Evolutionary conservation across 352 stramenopile genomes (phyloP).

Genomic region (Globisporangium paddicum): DNA sequence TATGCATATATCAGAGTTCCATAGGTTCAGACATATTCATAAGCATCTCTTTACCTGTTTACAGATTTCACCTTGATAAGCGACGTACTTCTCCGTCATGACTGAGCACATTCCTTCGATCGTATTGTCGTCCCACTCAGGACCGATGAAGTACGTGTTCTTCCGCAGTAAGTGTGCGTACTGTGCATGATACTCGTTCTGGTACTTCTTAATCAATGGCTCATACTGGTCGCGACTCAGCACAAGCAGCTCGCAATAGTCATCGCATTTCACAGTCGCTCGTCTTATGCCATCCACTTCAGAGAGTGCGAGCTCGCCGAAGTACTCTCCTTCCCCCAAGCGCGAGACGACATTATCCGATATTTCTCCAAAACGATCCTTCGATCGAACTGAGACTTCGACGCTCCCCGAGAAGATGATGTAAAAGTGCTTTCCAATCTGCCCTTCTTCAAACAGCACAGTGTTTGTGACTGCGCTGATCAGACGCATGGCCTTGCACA

Average conservation of each 20-base stretch:
- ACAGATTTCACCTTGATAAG: conserved; percentile 66
- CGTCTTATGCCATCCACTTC: conserved; percentile 60
- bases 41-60: conserved; percentile 42
- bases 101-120: conserved; percentile 84
- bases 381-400: conserved; percentile 61
- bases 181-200: conserved; percentile 78
- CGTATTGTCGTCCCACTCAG: conserved; percentile 77
- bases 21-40: neutral
- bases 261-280: conserved; percentile 59
- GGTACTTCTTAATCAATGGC: conserved; percentile 79
- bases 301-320: conserved; percentile 71
- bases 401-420: conserved; percentile 77
- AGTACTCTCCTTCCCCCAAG: conserved; percentile 69
- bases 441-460: conserved; percentile 74
- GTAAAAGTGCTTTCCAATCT: conserved; percentile 77
- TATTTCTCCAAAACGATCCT: conserved; percentile 70
- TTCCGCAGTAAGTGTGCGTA: conserved; percentile 75
- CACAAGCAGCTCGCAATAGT: conserved; percentile 76
- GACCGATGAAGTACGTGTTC: conserved; percentile 73
- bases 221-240: conserved; percentile 77
- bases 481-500: conserved; percentile 79
- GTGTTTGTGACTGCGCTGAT: conserved; percentile 78
- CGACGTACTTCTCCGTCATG: conserved; percentile 81
- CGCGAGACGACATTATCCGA: conserved; percentile 63
- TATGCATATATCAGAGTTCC: neutral